phyloP scores from a whole-genome alignment of 495 filamentous ascomycete species.

The Aspergillus indologenus region DNA sequence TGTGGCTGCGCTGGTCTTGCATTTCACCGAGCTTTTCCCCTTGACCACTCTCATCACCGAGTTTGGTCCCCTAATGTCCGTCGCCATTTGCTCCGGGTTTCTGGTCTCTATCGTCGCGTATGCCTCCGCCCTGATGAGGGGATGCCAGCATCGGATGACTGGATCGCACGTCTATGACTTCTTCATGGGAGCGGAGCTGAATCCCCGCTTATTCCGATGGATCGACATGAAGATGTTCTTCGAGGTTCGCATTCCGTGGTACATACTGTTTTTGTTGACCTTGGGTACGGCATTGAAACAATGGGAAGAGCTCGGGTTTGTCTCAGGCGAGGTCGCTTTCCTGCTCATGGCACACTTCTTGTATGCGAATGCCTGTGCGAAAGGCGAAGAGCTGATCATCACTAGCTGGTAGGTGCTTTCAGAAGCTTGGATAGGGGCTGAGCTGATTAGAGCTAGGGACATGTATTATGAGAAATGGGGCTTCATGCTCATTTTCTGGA shows the following conservation, averaged over 20 bases:
- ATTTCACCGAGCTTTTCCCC: slow-evolving; percentile 74
- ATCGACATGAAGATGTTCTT: slow-evolving; percentile 99
- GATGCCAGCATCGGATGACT: slow-evolving; percentile 84
- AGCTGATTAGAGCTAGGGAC: slow-evolving; percentile 51
- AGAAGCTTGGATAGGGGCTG: neutral
- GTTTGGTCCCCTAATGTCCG: slow-evolving; percentile 81
- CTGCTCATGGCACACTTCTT: slow-evolving; percentile 86
- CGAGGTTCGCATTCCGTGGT: slow-evolving; percentile 95
- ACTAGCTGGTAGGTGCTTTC: slow-evolving; percentile 67
- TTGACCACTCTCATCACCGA: slow-evolving; percentile 85
- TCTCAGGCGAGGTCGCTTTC: slow-evolving; percentile 80
- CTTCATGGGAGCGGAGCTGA: slow-evolving; percentile 98
- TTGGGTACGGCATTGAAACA: slow-evolving; percentile 77
- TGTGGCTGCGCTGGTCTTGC: slow-evolving; percentile 56
- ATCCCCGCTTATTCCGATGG: slow-evolving; percentile 83
- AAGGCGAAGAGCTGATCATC: slow-evolving; percentile 90
- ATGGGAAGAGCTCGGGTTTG: slow-evolving; percentile 82
- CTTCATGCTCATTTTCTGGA: slow-evolving; percentile 99
- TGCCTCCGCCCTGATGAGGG: slow-evolving; percentile 69
- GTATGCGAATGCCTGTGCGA: slow-evolving; percentile 91
- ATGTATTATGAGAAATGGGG: slow-evolving; percentile 99
- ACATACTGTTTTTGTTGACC: slow-evolving; percentile 76
- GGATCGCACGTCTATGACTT: slow-evolving; percentile 93
- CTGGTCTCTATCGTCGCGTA: slow-evolving; percentile 77
- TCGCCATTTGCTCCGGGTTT: slow-evolving; percentile 82